Conservation (phyloP, 768 basidiomycete species). For the Ramaria sp. region DNA sequence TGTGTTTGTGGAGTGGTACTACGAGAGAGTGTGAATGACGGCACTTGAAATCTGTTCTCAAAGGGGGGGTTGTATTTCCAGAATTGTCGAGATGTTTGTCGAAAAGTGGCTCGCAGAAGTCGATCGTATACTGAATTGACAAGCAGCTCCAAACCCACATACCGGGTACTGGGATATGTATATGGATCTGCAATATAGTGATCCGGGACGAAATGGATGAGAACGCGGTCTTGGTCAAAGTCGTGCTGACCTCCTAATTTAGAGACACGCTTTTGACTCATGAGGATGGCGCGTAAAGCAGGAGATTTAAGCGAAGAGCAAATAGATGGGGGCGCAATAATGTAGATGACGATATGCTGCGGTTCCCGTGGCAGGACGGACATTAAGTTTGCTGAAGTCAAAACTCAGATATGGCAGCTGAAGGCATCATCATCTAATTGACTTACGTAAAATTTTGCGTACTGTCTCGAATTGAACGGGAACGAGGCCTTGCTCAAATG, state of each 20-base stretch:
- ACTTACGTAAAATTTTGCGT: constrained; percentile 52
- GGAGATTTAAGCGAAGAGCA: constrained; percentile 52
- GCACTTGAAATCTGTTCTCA: constrained; percentile 40
- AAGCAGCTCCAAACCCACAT: constrained; percentile 36
- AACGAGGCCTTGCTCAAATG: constrained; percentile 47
- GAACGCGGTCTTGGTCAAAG: constrained; percentile 30
- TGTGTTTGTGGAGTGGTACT: constrained; percentile 24
- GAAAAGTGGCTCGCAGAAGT: constrained; percentile 35
- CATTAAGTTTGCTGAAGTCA: constrained; percentile 36
- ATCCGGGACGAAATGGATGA: constrained; percentile 70
- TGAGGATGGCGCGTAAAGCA: constrained; percentile 57
- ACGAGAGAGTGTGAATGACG: constrained; percentile 53
- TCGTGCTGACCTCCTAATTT: constrained; percentile 1
- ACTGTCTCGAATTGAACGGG: constrained; percentile 59
- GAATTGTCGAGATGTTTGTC: constrained; percentile 45
- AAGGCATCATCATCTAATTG: neutral
- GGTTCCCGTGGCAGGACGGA: constrained; percentile 27
- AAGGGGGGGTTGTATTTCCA: constrained; percentile 13
- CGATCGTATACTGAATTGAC: constrained; percentile 65
- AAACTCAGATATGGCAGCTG: neutral
- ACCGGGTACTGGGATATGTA: constrained; percentile 30
- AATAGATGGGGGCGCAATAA: constrained; percentile 48
- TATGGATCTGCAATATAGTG: constrained; percentile 38
- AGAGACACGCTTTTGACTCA: constrained; percentile 41
- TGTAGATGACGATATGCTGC: constrained; percentile 50